phyloP scores from a whole-genome alignment of 192 early-diverging fungal species.

The Rhizoclosmatium globosum region DNA sequence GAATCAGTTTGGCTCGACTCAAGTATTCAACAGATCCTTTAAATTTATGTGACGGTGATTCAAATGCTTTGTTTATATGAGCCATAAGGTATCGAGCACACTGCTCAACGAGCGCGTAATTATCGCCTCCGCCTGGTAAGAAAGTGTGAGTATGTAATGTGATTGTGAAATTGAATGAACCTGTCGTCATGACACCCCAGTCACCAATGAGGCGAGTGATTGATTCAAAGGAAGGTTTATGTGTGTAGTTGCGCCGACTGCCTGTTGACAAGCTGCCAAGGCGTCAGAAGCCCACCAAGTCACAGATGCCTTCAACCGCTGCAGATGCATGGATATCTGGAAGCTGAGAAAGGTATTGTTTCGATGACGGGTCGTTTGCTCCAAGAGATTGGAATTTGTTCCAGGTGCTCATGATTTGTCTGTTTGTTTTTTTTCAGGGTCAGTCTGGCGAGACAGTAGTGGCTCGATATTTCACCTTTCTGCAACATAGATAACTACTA shows the following conservation, averaged over 20 bases:
- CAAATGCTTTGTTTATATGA: too few relatives aligned
- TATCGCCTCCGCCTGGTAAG: constrained; percentile 51
- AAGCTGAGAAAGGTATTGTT: constrained; percentile 6
- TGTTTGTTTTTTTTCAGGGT: constrained; percentile 1
- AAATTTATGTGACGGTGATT: too few relatives aligned
- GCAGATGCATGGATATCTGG: constrained; percentile 32
- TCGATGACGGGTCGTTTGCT: constrained; percentile 2
- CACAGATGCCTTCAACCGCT: constrained; percentile 32
- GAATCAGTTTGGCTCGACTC: too few relatives aligned
- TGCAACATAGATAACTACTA: not conserved
- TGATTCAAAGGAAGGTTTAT: constrained; percentile 5
- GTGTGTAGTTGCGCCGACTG: not conserved
- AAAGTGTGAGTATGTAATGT: too few relatives aligned
- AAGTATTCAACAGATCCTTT: too few relatives aligned
- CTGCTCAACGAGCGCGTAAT: constrained; percentile 57
- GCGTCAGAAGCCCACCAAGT: constrained; percentile 33
- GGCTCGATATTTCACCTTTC: not conserved
- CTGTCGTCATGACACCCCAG: constrained; percentile 71
- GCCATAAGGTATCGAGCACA: not conserved
- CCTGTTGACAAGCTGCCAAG: constrained; percentile 12
- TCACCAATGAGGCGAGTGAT: constrained; percentile 65
- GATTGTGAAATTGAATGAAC: too few relatives aligned
- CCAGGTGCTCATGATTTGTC: constrained; percentile 11
- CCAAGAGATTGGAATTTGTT: constrained; percentile 5
- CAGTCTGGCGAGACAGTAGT: not conserved